Evolutionary conservation across 495 filamentous ascomycete species (phyloP).

Genomic region (Penicillium odoratum): DNA sequence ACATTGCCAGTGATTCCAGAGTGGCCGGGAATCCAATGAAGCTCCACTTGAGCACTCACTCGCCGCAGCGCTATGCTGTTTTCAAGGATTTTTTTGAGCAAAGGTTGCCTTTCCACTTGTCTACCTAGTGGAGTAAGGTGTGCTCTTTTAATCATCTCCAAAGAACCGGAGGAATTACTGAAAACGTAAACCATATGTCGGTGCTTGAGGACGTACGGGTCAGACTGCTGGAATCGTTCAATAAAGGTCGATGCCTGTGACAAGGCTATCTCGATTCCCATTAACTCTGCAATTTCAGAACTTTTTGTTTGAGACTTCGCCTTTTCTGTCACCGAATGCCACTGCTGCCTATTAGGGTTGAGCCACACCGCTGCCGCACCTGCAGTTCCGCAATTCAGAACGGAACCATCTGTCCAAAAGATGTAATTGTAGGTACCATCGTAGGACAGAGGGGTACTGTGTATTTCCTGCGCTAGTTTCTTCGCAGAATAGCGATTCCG

Average conservation of each 20-base stretch:
- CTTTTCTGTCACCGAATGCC: not conserved
- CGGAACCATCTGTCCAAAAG: not conserved
- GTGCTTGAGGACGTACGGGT: not conserved
- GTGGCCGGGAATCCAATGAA: constrained; percentile 1
- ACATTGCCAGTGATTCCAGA: not conserved
- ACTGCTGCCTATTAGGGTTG: not conserved
- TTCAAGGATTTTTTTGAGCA: not conserved
- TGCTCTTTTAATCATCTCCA: not conserved
- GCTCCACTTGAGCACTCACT: not conserved
- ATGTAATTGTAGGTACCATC: not conserved
- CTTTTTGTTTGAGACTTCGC: not conserved
- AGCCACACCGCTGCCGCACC: not conserved
- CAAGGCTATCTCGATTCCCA: not conserved
- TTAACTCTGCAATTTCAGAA: not conserved
- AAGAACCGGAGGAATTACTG: not conserved
- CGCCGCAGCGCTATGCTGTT: not conserved
- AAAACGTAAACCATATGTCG: not conserved
- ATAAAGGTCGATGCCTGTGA: not conserved
- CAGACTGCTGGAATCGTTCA: not conserved
- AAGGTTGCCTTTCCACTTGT: not conserved
- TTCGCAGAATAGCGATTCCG: not conserved
- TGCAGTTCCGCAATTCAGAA: not conserved
- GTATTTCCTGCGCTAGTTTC: not conserved
- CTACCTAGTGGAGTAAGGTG: not conserved
- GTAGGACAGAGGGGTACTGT: not conserved